Base-by-base conservation (phyloP, 2,329 filamentous ascomycete species). In the Penicillium sclerotigenum region DNA sequence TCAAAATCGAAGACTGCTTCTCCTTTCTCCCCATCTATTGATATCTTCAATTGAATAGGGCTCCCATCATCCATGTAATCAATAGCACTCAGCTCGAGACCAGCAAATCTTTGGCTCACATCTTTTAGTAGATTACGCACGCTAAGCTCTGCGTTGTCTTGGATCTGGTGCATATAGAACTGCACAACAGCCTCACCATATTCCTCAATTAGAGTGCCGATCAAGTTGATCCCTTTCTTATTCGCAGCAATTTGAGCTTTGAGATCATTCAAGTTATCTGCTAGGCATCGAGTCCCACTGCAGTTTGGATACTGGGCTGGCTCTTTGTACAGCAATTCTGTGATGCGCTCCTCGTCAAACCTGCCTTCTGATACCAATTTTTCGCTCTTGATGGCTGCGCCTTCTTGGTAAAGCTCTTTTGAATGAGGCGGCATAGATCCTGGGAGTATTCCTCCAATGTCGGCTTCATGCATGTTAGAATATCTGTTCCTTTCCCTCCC, bases 1-100 rank as follows among this genome's bases (percentile, higher is more conserved):
- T 79, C 80, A 70, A 92, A 88, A 71, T 92, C 84, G 68, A 92
- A 93, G 0, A 87, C 74, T 0, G 90, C 90, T 61, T 87, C 84
- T 14, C 89, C 89, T 41, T 87, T 85, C 2, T 63, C 62, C 10
- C 81, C 80, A 67, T 91, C 83, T 58, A 94, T 91, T 0, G 83
- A 84, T 4, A 94, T 81, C 56, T 84, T 85, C 11, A 93, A 79
- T 47, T 83, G 80, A 64, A 93, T 91, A 0, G 88, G 87, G n/a
- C 83, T 88, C 29, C 89, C 89, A 65, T 93, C 89, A 64, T 94
- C 90, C 87, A 92, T 93, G 73, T 85, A 88, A 66, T 94, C 90
- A 9, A 86, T 77, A 0, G 90, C 87, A 2, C 80, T 81, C 1
- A 91, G 80, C 31, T 87, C 82, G 51, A 81, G 80, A 4, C 86